A percentile compares a stretch with the other conserved stretches of the same genome.
Conservation (phyloP, 2,329 filamentous ascomycete species). For the Phaeophleospora eucalypticola region DNA sequence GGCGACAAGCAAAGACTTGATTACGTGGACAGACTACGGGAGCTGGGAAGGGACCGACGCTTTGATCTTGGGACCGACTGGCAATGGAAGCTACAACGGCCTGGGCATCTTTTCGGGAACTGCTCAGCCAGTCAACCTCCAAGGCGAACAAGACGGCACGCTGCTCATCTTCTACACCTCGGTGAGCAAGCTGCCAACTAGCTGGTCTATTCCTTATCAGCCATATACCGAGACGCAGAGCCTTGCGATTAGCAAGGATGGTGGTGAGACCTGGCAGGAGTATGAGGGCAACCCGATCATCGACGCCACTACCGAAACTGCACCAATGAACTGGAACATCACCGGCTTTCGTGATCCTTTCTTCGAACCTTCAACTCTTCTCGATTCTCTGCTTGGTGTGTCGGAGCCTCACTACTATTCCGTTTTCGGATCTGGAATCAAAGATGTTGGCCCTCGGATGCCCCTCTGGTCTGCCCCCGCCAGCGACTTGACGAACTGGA, state of each 20-base stretch:
- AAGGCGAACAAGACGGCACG: slow-evolving; percentile 45
- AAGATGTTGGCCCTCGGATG: slow-evolving; percentile 44
- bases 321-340: slow-evolving; percentile 44
- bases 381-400: slow-evolving; percentile 41
- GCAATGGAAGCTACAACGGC: slow-evolving; percentile 45
- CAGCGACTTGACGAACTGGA: slow-evolving; percentile 44
- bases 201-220: slow-evolving; percentile 43
- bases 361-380: slow-evolving; percentile 35
- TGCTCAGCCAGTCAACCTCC: slow-evolving; percentile 46
- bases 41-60: slow-evolving; percentile 45
- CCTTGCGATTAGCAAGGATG: slow-evolving; percentile 43
- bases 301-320: slow-evolving; percentile 29
- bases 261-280: slow-evolving; percentile 46
- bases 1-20: slow-evolving; percentile 48
- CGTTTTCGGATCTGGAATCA: slow-evolving; percentile 46
- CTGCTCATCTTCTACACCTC: slow-evolving; percentile 48
- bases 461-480: slow-evolving; percentile 46
- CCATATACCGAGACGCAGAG: slow-evolving; percentile 45
- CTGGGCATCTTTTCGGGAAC: slow-evolving; percentile 53
- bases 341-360: slow-evolving; percentile 41
- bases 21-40: slow-evolving; percentile 41
- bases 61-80: slow-evolving; percentile 38
- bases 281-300: slow-evolving; percentile 47
- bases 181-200: slow-evolving; percentile 44
- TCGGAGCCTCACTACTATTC: slow-evolving; percentile 44